Evolutionary conservation across 208 protist species (phyloP).

Genomic region (Crithidia expoeki): DNA sequence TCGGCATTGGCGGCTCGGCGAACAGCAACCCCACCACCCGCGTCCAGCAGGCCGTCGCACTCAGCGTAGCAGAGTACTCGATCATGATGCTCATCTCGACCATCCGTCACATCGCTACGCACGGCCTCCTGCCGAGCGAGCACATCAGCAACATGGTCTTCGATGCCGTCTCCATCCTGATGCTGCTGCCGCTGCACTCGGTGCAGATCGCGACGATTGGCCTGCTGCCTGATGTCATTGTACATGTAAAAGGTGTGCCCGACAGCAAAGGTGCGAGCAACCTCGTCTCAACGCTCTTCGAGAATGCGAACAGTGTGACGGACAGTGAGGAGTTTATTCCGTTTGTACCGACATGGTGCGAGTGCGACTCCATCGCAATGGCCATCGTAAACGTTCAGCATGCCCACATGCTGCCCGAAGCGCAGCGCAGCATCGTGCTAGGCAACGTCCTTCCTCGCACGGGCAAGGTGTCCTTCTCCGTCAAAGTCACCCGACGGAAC

Average conservation of each 20-base stretch:
- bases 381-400: conserved; percentile 73
- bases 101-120: conserved; percentile 69
- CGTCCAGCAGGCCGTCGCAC: conserved; percentile 60
- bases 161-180: conserved; percentile 76
- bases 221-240: conserved; percentile 81
- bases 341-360: conserved; percentile 76
- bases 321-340: conserved; percentile 52
- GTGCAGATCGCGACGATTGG: conserved; percentile 84
- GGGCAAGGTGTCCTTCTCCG: conserved; percentile 83
- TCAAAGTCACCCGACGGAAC: conserved; percentile 75
- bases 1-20: conserved; percentile 38
- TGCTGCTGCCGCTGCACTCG: conserved; percentile 83
- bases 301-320: conserved; percentile 58
- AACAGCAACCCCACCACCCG: conserved; percentile 40
- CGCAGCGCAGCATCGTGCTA: conserved; percentile 87
- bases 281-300: conserved; percentile 80
- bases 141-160: conserved; percentile 74
- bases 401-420: conserved; percentile 78
- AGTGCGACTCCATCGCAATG: conserved; percentile 83
- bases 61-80: conserved; percentile 73
- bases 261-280: conserved; percentile 47
- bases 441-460: conserved; percentile 80
- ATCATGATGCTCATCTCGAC: conserved; percentile 81
- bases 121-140: conserved; percentile 31
- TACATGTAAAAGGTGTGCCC: conserved; percentile 58